These are phyloP conservation scores for Conidiobolus incongruus DNA, from an alignment of 371 early-diverging fungal genomes.

Conservation along the genomic window DNA sequence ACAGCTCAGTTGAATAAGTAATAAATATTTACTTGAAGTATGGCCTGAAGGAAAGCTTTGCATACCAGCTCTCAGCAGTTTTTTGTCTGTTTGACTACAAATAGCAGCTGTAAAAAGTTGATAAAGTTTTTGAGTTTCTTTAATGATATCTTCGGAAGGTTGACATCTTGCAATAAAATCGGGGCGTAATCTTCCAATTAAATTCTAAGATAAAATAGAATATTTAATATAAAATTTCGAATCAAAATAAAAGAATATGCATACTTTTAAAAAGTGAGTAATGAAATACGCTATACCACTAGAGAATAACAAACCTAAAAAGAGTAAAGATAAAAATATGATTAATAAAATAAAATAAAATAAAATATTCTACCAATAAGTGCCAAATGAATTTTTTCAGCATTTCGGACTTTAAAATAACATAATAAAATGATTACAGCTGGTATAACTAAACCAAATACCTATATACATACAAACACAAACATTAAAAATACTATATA, in stretches of 20 bases:
- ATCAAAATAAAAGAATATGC: no score
- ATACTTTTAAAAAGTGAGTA: constrained; percentile 1
- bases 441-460: constrained; percentile 23
- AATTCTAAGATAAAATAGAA: constrained; percentile 1
- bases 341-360: not conserved
- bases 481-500: not conserved
- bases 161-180: constrained; percentile 78
- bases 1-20: not conserved
- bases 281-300: constrained; percentile 1
- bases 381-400: constrained; percentile 10
- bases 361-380: not conserved
- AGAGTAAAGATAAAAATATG: not conserved
- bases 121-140: constrained; percentile 12
- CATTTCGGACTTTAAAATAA: constrained; percentile 26
- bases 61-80: constrained; percentile 50
- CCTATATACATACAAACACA: constrained; percentile 4
- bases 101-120: constrained; percentile 28
- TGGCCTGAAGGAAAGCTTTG: constrained; percentile 91
- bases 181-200: constrained; percentile 60
- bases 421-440: constrained; percentile 18
- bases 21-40: constrained; percentile 29
- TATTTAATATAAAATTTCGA: not conserved
- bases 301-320: constrained; percentile 2
- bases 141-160: constrained; percentile 13
- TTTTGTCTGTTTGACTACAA: constrained; percentile 25